Evolutionary conservation across 108 stramenopile species (phyloP).

Genomic region (Cyclotella sp.): DNA sequence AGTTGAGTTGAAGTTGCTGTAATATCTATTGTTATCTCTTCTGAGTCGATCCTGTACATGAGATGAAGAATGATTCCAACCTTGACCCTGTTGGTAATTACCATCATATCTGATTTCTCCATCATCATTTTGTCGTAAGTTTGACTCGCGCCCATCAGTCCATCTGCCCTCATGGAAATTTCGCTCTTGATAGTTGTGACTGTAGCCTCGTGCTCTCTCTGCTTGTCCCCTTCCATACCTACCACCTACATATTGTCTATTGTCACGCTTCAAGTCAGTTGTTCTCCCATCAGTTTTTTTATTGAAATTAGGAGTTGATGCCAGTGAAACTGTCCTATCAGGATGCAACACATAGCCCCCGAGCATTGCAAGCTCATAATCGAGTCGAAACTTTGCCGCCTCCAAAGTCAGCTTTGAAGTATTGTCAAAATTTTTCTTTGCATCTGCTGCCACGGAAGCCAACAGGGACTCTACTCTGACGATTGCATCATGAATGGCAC

Average conservation of each 20-base stretch:
- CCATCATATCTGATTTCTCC: neutral
- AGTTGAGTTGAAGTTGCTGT: neutral
- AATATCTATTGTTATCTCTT: neutral
- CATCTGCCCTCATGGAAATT: neutral
- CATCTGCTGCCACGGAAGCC: conserved; percentile 35
- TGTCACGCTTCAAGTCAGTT: neutral
- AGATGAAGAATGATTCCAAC: neutral
- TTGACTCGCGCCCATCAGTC: neutral
- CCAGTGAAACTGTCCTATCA: conserved; percentile 53
- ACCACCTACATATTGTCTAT: neutral
- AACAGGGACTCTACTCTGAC: conserved; percentile 55
- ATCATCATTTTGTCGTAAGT: neutral
- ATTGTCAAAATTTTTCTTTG: conserved; percentile 26
- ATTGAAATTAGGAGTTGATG: neutral
- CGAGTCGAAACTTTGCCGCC: conserved; percentile 57
- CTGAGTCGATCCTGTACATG: neutral
- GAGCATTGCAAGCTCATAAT: conserved; percentile 50
- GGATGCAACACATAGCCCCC: conserved; percentile 51
- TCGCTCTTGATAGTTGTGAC: neutral
- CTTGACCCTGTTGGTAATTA: neutral
- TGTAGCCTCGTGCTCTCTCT: neutral
- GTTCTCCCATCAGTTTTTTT: too few relatives aligned
- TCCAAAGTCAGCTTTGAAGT: neutral
- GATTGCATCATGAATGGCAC: conserved; percentile 67
- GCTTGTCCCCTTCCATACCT: conserved; percentile 4